Evolutionary conservation across 768 basidiomycete species (phyloP), one percentile per base, ranked within the genome.

Genomic region (Lentinula raphanica): DNA sequence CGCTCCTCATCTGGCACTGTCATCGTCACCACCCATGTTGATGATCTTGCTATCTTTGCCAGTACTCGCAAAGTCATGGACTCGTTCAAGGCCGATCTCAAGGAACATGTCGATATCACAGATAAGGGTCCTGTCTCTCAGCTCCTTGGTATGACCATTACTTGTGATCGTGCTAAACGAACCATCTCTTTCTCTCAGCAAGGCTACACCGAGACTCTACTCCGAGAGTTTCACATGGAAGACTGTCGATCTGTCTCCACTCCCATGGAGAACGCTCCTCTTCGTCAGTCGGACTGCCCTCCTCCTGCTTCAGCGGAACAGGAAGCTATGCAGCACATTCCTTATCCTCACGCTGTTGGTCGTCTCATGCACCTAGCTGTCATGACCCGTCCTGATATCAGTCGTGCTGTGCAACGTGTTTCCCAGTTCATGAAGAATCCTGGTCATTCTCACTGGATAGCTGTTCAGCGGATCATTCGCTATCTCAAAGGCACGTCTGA

Each of bases 101-200:
- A 46, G 9, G 15, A 25, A 3, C 42, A 56, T 4, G 40, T 63
- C 12, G 48, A 61, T 1, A 44, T 67, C 1, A 44, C 45, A 2
- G 54, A 66, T 50, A 29, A 66, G 0, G 57, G 65, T 0, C 32
- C 53, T 6, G 17, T 60, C 13, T 53, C 36, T 40, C 62, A 45
- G 55, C 21, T 64, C 0, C 54, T 67, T 4, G 60, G 65, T 11
- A 59, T 67, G 5, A 15, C 63, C 35, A 49, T 68, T 13, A 45
- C 35, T 12, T 45, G 58, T 7, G 59, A 67, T 21, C 42, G 46
- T 1, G 31, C 23, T 2, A 15, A 21, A 0, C 48, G 48, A 15
- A 56, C 58, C 17, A 8, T 67, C 2, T 59, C 55, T 21, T 51
- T 59, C 25, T 54, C 42, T 40, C 65, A 69, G 36, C 3, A 23